Evolutionary conservation across 179 eudicot genomes (phyloP), one percentile per base, ranked within the genome.

Genomic region (Silene noctiflora): DNA sequence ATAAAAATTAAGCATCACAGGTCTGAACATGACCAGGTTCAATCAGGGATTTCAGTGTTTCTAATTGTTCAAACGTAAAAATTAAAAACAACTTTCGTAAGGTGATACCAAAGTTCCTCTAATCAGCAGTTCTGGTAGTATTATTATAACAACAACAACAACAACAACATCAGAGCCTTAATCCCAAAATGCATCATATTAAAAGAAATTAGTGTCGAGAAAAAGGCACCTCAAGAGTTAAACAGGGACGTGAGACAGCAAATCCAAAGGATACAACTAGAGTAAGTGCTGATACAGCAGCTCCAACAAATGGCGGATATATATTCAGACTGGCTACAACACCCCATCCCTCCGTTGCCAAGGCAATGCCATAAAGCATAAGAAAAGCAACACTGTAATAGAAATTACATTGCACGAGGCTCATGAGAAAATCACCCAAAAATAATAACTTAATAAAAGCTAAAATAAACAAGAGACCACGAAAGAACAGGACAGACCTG

Each of bases 261-360:
- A 95, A 95, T 53, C 97, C 99, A 79, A 95, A 95, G 69, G 99
- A 86, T 78, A 91, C 95, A 85, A 95, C 99, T 72, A 95, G 93
- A 68, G 99, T 95, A 79, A 95, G 73, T 25, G 99, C 99, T 65
- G 99, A 95, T 70, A 95, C 99, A 64, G 99, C 97, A 83, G 99
- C 97, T 73, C 99, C 99, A 81, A 92, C 95, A 84, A 92, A 95
- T 17, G 99, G 99, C 46, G 99, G 97, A 83, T 93, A 95, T 19
- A 95, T 89, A 68, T 84, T 88, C 84, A 95, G 85, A 86, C 99
- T 95, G 75, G 99, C 99, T 77, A 95, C 99, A 73, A 95, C 99
- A 61, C 99, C 99, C 99, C 99, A 95, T 35, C 95, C 96, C 79
- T 95, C 99, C 48, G 83, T 93, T 58, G 99, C 99, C 87, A 95